Conservation (phyloP, 352 stramenopile genomes). For the Pythium sukuiense region DNA sequence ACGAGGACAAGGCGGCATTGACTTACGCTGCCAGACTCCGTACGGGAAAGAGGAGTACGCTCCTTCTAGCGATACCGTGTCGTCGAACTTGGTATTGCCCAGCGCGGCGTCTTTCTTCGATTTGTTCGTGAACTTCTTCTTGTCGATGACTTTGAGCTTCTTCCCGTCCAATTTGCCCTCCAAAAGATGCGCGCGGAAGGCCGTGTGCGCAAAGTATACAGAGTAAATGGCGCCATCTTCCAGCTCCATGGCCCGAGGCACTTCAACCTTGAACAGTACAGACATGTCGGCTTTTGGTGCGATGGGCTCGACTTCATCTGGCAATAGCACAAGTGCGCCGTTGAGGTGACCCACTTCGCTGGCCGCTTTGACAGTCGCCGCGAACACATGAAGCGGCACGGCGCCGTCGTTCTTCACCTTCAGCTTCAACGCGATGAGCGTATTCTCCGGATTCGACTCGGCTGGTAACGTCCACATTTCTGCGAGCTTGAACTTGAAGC, state of each 20-base stretch:
- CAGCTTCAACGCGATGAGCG: conserved; percentile 17
- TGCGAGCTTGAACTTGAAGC: conserved; percentile 23
- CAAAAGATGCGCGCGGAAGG: conserved; percentile 51
- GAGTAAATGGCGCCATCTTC: conserved; percentile 32
- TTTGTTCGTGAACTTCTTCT: conserved; percentile 23
- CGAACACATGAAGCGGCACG: conserved; percentile 24
- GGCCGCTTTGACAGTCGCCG: conserved; percentile 22
- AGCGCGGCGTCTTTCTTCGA: conserved; percentile 26
- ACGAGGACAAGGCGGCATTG: not conserved
- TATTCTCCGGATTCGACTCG: not conserved
- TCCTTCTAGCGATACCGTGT: conserved; percentile 25
- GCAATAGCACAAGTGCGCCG: conserved; percentile 13
- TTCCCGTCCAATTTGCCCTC: conserved; percentile 44
- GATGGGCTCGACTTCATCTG: not conserved
- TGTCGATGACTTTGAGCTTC: conserved; percentile 27
- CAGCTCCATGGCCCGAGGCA: conserved; percentile 17
- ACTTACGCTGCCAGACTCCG: conserved; percentile 55
- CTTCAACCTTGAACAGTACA: conserved; percentile 16
- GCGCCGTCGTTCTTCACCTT: conserved; percentile 25
- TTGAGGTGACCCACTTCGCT: not conserved
- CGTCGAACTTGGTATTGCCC: conserved; percentile 29
- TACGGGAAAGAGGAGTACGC: conserved; percentile 45
- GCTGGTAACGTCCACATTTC: conserved; percentile 19
- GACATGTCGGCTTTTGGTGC: conserved; percentile 7
- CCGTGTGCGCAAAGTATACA: conserved; percentile 69